Percentiles rank a stretch among this genome's conserved stretches.
Conservation (phyloP, 345 rosid genomes). For the Acer negundo region DNA sequence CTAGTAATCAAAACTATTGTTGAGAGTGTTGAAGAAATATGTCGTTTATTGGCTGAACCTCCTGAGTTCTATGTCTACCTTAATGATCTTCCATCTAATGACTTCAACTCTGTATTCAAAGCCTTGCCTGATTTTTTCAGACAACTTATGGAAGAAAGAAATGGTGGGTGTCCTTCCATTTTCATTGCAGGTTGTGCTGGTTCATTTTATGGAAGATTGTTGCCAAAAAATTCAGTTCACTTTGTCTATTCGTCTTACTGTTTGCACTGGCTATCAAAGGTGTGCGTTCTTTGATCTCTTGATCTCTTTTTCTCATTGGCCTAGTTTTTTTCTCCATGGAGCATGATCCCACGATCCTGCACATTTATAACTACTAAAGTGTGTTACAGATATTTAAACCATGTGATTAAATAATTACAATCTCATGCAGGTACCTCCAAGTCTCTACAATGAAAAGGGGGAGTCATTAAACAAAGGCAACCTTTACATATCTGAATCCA, state of each 20-base stretch:
- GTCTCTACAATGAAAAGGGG: constrained; percentile 61
- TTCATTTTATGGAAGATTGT: constrained; percentile 82
- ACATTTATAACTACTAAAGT: too few relatives aligned
- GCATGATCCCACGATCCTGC: too few relatives aligned
- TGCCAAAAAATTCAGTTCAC: constrained; percentile 66
- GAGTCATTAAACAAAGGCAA: constrained; percentile 72
- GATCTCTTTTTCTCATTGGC: neutral
- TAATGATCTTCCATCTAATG: constrained; percentile 59
- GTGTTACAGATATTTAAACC: too few relatives aligned
- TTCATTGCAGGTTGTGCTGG: constrained; percentile 61
- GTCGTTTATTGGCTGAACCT: constrained; percentile 20
- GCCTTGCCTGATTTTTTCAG: constrained; percentile 47
- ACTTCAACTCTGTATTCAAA: constrained; percentile 57
- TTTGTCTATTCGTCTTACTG: constrained; percentile 73
- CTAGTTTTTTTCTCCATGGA: too few relatives aligned
- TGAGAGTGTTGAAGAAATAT: constrained; percentile 34
- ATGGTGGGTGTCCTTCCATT: constrained; percentile 22
- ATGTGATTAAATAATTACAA: neutral
- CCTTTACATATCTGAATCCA: constrained; percentile 60
- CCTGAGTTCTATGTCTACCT: constrained; percentile 49
- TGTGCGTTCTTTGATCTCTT: constrained; percentile 13
- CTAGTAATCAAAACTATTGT: constrained; percentile 44
- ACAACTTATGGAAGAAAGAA: constrained; percentile 33
- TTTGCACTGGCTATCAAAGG: constrained; percentile 96
- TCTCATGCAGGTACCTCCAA: constrained; percentile 63